phyloP scores from a whole-genome alignment of 192 early-diverging fungal genomes.

The Gigaspora rosea region DNA sequence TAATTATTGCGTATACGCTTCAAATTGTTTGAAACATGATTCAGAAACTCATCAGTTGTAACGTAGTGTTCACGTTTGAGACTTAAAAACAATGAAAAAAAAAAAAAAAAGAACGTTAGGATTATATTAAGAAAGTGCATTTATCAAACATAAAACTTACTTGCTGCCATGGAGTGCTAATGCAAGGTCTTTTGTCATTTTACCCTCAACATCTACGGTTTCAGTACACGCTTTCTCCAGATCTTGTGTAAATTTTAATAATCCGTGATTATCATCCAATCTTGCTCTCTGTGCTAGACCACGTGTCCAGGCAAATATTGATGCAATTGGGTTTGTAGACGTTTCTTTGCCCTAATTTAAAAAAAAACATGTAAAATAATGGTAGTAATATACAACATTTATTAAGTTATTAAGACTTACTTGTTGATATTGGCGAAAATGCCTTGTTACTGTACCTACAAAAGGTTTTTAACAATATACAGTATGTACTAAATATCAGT shows the following conservation, averaged over 20 bases:
- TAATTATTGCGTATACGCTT: slow-evolving; percentile 16
- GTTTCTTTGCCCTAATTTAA: slow-evolving; percentile 72
- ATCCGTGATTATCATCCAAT: slow-evolving; percentile 79
- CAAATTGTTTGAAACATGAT: slow-evolving; percentile 67
- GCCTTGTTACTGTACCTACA: slow-evolving; percentile 85
- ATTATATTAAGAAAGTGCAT: neutral
- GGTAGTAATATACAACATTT: neutral
- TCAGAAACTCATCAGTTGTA: slow-evolving; percentile 87
- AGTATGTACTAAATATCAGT: neutral
- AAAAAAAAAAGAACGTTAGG: neutral
- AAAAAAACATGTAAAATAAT: neutral
- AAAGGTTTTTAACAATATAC: neutral
- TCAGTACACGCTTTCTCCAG: slow-evolving; percentile 89
- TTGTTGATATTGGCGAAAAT: slow-evolving; percentile 93
- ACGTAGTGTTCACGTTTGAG: slow-evolving; percentile 82
- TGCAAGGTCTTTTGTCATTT: slow-evolving; percentile 96
- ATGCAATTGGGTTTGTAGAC: slow-evolving; percentile 97
- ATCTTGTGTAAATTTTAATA: slow-evolving; percentile 73
- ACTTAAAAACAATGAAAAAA: neutral
- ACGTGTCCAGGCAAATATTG: slow-evolving; percentile 93
- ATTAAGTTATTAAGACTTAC: neutral
- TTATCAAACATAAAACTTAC: slow-evolving; percentile 25
- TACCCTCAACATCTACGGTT: slow-evolving; percentile 74
- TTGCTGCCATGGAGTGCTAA: slow-evolving; percentile 87
- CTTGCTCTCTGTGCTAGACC: slow-evolving; percentile 93